Base-by-base conservation (phyloP, 2,329 filamentous ascomycete genomes). In the Cladosporium phlei region DNA sequence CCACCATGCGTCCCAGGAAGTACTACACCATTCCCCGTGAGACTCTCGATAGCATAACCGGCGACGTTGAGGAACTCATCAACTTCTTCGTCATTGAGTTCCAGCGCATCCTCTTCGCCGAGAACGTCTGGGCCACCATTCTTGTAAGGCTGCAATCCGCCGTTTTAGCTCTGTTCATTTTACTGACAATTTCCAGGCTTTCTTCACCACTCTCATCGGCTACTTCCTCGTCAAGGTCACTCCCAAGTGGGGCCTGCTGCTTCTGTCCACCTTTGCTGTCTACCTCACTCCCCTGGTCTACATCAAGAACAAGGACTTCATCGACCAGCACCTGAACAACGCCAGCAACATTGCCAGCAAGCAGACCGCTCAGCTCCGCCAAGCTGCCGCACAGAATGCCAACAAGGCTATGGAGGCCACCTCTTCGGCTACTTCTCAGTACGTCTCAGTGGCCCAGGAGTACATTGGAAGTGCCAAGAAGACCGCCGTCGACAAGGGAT, bases 51-150 rank as follows among this genome's bases (percentile, higher is more conserved):
- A 76, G 73, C 48, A 66, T 79, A 17, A 67, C 80, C 38, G 79
- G 80, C 54, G 80, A 83, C 61, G 61, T 81, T 11, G 78, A 80
- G 63, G 79, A 83, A 66, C 69, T 84, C 45, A 71, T 79, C 67
- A 82, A 83, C 69, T 84, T 84, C 68, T 80, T 83, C 66, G 73
- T 83, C 55, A 82, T 84, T 52, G 80, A 84, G 62, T 78, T 80
- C 61, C 80, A 84, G 70, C 76, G 80, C 49, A 73, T 83, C 53
- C 63, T 83, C 49, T 84, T 83, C 57, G 80, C 77, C 24, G 80
- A 84, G 71, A 83, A 83, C 57, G 69, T 82, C 46, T 72, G 75
- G 49, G 76, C 75, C 50, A 83, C 80, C 11, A 64, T 78, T 61
- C 73, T 71, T 49, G 79, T 82, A 73, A 64, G 78, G 38, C 1